Conservation (phyloP, 768 basidiomycete species). For the Filobasidium wieringae region DNA sequence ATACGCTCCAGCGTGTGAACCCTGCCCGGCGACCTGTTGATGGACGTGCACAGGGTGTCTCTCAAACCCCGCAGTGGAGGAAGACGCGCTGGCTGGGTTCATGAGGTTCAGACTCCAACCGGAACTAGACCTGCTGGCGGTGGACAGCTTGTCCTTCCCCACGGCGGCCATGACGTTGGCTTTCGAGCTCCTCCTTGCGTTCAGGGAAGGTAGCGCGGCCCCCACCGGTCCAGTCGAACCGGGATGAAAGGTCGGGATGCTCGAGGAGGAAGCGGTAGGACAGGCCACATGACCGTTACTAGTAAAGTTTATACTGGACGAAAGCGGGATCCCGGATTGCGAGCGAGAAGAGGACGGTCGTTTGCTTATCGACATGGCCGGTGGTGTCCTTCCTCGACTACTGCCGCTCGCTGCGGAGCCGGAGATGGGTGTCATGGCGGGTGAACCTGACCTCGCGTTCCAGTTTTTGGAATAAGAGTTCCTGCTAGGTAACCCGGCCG, state of each 20-base stretch:
- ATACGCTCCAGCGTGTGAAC: neutral
- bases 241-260: neutral
- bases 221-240: neutral
- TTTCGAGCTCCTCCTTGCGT: neutral
- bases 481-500: neutral
- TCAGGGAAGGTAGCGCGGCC: neutral
- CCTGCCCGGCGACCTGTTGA: neutral
- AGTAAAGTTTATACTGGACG: too few species aligned
- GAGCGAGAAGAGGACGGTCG: too few species aligned
- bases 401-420: too few species aligned
- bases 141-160: neutral
- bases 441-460: neutral
- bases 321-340: too few species aligned
- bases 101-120: neutral
- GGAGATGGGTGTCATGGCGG: too few species aligned
- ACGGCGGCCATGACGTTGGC: neutral
- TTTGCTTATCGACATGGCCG: neutral
- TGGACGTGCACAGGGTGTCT: too few species aligned
- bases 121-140: neutral
- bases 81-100: too few species aligned
- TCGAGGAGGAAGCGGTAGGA: neutral
- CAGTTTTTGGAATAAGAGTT: neutral
- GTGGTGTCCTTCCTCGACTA: too few species aligned
- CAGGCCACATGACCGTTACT: too few species aligned
- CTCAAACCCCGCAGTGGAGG: too few species aligned